Evolutionary conservation across 257 asterid species (phyloP), one percentile per base, ranked within the genome.

Genomic region (Primulina tabacum): DNA sequence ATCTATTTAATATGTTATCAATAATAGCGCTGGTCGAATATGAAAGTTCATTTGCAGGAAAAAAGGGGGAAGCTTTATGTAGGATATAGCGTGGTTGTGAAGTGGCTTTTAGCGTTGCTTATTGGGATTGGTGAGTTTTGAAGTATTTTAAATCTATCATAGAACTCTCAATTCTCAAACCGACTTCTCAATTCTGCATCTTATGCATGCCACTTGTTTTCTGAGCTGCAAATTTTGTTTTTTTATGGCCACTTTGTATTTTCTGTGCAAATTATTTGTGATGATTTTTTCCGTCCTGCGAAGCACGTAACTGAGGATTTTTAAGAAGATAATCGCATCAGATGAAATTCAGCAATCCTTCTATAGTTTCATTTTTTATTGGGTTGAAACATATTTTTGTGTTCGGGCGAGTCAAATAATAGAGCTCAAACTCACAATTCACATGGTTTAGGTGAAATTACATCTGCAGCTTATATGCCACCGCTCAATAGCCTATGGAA

Each of bases 81-180:
- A 77, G 94, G 91, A 67, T 91, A 94, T 76, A 81, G 84, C 35
- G 92, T 94, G 50, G 81, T 72, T 56, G 95, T 89, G 74, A 94
- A 94, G 77, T 94, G 99, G 99, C 65, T 89, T 68, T 82, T 94
- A 66, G 93, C 99, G 14, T 87, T 88, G 79, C 92, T 91, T 32
- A 86, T 87, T 62, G 99, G 99, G 65, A 87, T 89, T 50, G 97
- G 99, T 94, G 85, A 91, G 97, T 84, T 79, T 63, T 33, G 0
- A 62, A 47, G 21, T 40, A 50, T 63, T 53, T 62, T 17, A 34
- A 56, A 9, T 18, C 11, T 29, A 37, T 65, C 33, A 65, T 43
- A 65, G 61, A 69, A 47, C 55, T 47, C 7, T 47, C 18, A 12
- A 14, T 47, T 47, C 55, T 40, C 4, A 40, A 9, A 18, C 55